Evolutionary conservation across 148 eudicot species (phyloP), one percentile per base, ranked within the genome.

Genomic region (Rhododendron mucronatum): DNA sequence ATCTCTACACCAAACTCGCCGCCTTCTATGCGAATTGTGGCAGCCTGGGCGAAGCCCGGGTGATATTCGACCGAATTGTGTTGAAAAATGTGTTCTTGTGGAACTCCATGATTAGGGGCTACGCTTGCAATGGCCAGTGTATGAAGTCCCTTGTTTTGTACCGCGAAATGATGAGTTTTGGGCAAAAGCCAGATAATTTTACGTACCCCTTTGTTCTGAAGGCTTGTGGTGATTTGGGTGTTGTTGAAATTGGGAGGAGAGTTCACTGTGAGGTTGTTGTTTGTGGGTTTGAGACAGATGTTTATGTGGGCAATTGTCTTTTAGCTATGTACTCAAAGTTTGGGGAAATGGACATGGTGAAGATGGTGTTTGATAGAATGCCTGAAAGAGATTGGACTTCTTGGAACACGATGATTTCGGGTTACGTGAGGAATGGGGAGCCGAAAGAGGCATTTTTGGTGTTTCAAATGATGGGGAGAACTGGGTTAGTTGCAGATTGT

Each of bases 321-420:
- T 23, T 88, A 35, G 55, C 87, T 5, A 86, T 86, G 90, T 87
- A 88, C 53, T 71, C 33, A 9, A 86, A 84, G 41, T 84, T 88
- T 69, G 86, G 87, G 1, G 63, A 86, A 35, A 78, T 88, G 82
- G 84, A 28, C 44, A 18, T 12, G 83, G 85, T 83, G 69, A 82
- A 85, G 84, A 77, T 13, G 21, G 82, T 88, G 91, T 88, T 90
- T 86, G 91, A 90, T 88, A 82, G 78, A 90, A 86, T 86, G 89
- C 82, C 80, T 86, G 48, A 41, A 35, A 88, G 90, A 84, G 91
- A 88, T 80, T 84, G 88, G 67, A 84, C 90, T 35, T 82, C 88
- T 44, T 84, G 87, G 91, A 90, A 88, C 86, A 88, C 86, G 9
- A 78, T 90, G 82, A 86, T 88, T 14, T 41, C 84, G 26, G 90